Evolutionary conservation across 2,329 filamentous ascomycete genomes (phyloP), one percentile per base, ranked within the genome.

Genomic region (Venturia nashicola): DNA sequence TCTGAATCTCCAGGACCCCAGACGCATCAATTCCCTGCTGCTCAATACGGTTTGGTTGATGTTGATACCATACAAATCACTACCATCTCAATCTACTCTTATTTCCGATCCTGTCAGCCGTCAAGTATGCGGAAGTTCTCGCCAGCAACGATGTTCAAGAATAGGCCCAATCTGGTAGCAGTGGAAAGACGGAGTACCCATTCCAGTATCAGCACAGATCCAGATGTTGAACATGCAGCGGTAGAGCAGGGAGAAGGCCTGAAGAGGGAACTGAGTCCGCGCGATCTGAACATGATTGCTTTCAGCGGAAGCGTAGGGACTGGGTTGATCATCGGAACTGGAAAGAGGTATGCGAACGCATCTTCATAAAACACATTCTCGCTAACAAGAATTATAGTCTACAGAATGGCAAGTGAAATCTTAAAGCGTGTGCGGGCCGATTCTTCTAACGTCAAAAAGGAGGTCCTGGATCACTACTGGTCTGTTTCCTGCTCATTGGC

Each of bases 311-410:
- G 64, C 18, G 55, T 66, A 8, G 65, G 65, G 6, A 66, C 65
- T 8, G 65, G 65, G 23, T 34, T 66, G 34, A 65, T 66, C 44
- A 66, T 66, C 34, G 64, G 64, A 8, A 60, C 65, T 27, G 65
- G 65, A 32, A 61, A 59, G n/a, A 63, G 51, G 27, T 64, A 57
- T 36, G 18, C 3, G 27, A 16, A 34, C 32, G 51, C 16, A 12
- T 3, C 32, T 57, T 57, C 16, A 18, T 57, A 36, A 14, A 34
- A 57, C 16, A 57, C 2, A 20, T 0, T 4, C 23, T 16, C 8
- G 32, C 51, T 57, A 57, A 57, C 18, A 34, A 5, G 14, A 11
- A 1, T 18, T 2, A n/a, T n/a, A 57, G 51, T 57, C 51, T 57
- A 9, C 27, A n/a, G 4, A 57, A 34, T 57, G 51, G 51, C 51